Base-by-base conservation (phyloP, 805 yeast genomes). In the Ogataea polymorpha region DNA sequence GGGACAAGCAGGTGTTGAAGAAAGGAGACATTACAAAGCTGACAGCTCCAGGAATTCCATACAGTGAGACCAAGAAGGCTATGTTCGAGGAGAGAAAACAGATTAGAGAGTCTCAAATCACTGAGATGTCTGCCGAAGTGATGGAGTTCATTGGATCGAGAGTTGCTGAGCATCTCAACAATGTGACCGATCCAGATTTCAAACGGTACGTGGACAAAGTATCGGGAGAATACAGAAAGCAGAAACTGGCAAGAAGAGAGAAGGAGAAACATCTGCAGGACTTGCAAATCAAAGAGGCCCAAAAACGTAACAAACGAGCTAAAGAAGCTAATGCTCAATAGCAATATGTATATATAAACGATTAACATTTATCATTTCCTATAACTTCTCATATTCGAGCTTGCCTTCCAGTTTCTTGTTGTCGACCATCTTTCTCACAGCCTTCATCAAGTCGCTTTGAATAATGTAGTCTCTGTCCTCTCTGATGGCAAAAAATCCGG, bases 401-500 rank as follows among this genome's bases (percentile, higher is more conserved):
- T 86, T 86, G 50, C 98, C 98, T 71, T 93, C 99, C 65, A 93
- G 76, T 68, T 93, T 93, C 83, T 93, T 93, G 40, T 88, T 83
- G 63, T 93, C 99, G 16, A 91, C 90, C 46, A 93, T 97, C 71
- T 93, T 93, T 67, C 99, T 79, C 32, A 89, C 98, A 13, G 99
- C 99, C 67, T 93, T 93, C 91, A 93, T 85, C 66, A 93, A 63
- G 70, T 93, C 99, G 56, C 85, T 82, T 63, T 93, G 99, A 39
- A 87, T 63, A 55, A 93, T 88, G 67, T 87, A 88, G 63, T 91
- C 97, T 58, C 99, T 81, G 62, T 93, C 99, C 59, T 93, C 97
- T 68, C 99, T 80, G 55, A 93, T 93, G 39, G 99, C 98, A 55
- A 90, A 88, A 69, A 93, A 93, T 2, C 99, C 99, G 20, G 97